Percentiles rank a stretch among this genome's conserved stretches.
These are phyloP conservation scores for Evernia prunastri DNA, from an alignment of 495 filamentous ascomycete genomes.

Conservation along the genomic window DNA sequence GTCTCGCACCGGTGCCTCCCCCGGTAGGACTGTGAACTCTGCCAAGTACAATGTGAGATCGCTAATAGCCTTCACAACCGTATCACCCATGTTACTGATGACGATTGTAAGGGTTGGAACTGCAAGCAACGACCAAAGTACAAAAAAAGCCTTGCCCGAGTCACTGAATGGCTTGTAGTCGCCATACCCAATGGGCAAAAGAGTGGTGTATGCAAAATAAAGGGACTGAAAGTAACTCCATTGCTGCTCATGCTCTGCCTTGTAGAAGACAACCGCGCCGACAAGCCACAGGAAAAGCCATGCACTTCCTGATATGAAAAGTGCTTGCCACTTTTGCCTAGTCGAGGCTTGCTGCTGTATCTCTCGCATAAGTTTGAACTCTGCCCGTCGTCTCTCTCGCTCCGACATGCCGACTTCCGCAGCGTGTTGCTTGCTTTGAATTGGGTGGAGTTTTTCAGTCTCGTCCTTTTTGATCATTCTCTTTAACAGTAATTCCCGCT, in stretches of 20 bases:
- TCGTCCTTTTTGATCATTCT: constrained; percentile 44
- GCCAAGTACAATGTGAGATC: constrained; percentile 66
- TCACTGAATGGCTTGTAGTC: constrained; percentile 66
- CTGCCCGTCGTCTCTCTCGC: constrained; percentile 55
- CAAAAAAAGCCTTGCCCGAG: constrained; percentile 72
- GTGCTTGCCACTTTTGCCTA: constrained; percentile 59
- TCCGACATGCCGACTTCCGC: constrained; percentile 34
- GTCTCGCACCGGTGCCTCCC: constrained; percentile 39
- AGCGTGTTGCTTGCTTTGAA: constrained; percentile 31
- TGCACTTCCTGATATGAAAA: constrained; percentile 54
- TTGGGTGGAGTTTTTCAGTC: constrained; percentile 45
- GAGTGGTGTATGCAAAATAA: constrained; percentile 72
- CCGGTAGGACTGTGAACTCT: constrained; percentile 68
- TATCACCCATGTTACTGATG: constrained; percentile 72
- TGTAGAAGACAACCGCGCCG: constrained; percentile 66
- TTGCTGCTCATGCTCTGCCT: constrained; percentile 45
- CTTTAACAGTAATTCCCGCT: constrained; percentile 50
- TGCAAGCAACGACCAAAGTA: constrained; percentile 81
- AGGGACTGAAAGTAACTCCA: constrained; percentile 79
- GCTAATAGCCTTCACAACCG: constrained; percentile 61
- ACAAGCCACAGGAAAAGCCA: constrained; percentile 74
- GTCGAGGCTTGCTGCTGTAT: constrained; percentile 54
- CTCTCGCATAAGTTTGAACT: constrained; percentile 74
- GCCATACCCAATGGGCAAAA: constrained; percentile 84
- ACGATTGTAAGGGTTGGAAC: constrained; percentile 77